Evolutionary conservation across 306 rosid species (phyloP).

Genomic region (Inga leiocalycina): DNA sequence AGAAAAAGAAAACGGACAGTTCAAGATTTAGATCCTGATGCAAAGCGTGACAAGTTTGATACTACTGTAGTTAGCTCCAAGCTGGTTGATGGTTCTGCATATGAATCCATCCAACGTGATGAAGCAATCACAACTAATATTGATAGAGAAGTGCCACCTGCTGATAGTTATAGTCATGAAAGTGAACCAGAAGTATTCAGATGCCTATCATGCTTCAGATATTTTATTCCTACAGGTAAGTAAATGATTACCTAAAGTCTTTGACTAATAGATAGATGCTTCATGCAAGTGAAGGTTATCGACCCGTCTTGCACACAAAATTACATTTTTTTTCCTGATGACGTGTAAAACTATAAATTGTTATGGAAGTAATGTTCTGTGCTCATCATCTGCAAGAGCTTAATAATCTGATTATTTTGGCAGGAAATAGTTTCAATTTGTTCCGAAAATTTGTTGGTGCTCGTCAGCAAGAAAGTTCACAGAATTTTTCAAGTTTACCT

Average conservation of each 20-base stretch:
- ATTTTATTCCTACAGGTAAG: conserved; percentile 47
- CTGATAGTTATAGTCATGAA: conserved; percentile 20
- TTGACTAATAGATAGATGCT: background rate
- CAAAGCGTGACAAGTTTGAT: conserved; percentile 37
- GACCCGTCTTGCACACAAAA: background rate
- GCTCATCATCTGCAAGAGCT: conserved; percentile 1
- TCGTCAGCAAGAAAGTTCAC: conserved; percentile 26
- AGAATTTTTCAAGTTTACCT: conserved; percentile 22
- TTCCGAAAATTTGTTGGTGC: conserved; percentile 32
- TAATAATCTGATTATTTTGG: conserved; percentile 25
- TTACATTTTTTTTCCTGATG: background rate
- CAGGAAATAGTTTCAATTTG: conserved; percentile 47
- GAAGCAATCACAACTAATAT: conserved; percentile 3
- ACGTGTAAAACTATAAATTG: background rate
- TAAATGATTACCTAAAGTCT: background rate
- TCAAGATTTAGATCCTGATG: background rate
- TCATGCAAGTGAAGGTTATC: background rate
- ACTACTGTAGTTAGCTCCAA: background rate
- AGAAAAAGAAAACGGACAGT: conserved; percentile 45
- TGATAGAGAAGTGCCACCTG: conserved; percentile 29
- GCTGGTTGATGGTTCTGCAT: conserved; percentile 8
- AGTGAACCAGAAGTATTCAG: conserved; percentile 47
- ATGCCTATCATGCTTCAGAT: conserved; percentile 53
- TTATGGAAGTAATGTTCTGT: conserved; percentile 9
- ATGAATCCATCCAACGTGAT: conserved; percentile 25